Conservation (phyloP, 169 alveolate genomes). For the Plasmodium reichenowi region DNA sequence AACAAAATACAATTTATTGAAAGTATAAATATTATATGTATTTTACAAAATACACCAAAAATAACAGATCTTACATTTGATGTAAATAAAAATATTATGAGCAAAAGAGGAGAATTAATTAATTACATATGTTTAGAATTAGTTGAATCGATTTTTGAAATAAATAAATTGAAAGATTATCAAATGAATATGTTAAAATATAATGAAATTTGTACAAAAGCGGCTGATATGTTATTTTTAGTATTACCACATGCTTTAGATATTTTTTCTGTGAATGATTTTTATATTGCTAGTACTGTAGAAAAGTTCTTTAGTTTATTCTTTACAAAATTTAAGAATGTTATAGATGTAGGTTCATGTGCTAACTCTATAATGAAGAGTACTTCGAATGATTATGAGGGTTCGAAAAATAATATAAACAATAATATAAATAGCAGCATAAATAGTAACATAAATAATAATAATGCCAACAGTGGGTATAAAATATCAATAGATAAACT, state of each 20-base stretch:
- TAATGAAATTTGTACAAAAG: slow-evolving; percentile 45
- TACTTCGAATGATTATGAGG: neutral
- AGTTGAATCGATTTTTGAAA: slow-evolving; percentile 56
- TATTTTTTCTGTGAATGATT: slow-evolving; percentile 33
- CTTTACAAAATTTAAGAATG: slow-evolving; percentile 54
- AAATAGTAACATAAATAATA: neutral
- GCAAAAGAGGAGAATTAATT: slow-evolving; percentile 58
- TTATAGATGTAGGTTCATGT: slow-evolving; percentile 11
- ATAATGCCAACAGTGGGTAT: slow-evolving; percentile 10
- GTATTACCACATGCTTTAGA: slow-evolving; percentile 67
- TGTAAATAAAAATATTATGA: slow-evolving; percentile 46
- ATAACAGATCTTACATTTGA: slow-evolving; percentile 33
- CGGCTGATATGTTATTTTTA: slow-evolving; percentile 18
- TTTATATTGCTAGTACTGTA: slow-evolving; percentile 49
- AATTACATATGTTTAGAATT: slow-evolving; percentile 56
- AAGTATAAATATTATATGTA: slow-evolving; percentile 33
- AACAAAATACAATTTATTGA: slow-evolving; percentile 73
- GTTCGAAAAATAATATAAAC: slow-evolving; percentile 14
- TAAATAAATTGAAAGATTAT: slow-evolving; percentile 42
- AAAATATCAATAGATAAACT: slow-evolving; percentile 42
- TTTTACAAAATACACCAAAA: slow-evolving; percentile 33
- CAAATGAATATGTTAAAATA: slow-evolving; percentile 35
- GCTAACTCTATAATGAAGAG: neutral
- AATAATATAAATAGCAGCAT: neutral
- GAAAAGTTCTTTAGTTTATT: slow-evolving; percentile 64